These are phyloP conservation scores for Mucor indicus DNA, from an alignment of 371 early-diverging fungal species.

Conservation along the genomic window DNA sequence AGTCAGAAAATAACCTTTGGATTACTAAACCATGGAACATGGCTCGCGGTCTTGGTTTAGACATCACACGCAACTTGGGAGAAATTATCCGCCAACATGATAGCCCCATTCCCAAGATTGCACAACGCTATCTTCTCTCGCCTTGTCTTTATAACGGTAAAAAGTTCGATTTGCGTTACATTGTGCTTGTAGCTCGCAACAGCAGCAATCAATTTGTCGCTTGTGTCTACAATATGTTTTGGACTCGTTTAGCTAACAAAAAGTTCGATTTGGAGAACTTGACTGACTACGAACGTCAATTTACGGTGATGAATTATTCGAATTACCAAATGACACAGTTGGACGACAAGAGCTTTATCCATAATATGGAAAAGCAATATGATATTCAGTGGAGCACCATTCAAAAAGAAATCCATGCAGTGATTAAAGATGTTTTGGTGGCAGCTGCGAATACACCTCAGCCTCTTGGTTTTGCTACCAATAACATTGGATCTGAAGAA, in stretches of 20 bases:
- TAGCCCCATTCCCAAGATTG: conserved; percentile 47
- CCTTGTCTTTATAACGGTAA: conserved; percentile 62
- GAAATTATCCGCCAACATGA: conserved; percentile 53
- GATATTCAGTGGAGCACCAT: conserved; percentile 43
- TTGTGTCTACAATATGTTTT: conserved; percentile 58
- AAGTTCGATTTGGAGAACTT: conserved; percentile 40
- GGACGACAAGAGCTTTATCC: conserved; percentile 55
- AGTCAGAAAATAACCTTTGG: conserved; percentile 47
- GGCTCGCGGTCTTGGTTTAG: conserved; percentile 46
- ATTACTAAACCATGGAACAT: conserved; percentile 58
- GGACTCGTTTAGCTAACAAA: conserved; percentile 61
- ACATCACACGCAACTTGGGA: conserved; percentile 43
- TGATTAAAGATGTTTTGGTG: conserved; percentile 49
- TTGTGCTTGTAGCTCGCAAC: conserved; percentile 49
- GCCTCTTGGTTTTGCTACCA: conserved; percentile 39
- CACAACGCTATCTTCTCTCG: conserved; percentile 48
- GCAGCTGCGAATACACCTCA: conserved; percentile 48
- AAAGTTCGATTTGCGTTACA: conserved; percentile 59
- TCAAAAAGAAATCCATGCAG: conserved; percentile 48
- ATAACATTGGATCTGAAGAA: conserved; percentile 18
- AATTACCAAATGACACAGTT: conserved; percentile 57
- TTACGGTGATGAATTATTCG: conserved; percentile 60
- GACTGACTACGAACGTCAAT: conserved; percentile 58
- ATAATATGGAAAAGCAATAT: conserved; percentile 56
- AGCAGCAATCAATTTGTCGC: conserved; percentile 35